Conservation (phyloP, 805 yeast species). For the Candida krabiensis region DNA sequence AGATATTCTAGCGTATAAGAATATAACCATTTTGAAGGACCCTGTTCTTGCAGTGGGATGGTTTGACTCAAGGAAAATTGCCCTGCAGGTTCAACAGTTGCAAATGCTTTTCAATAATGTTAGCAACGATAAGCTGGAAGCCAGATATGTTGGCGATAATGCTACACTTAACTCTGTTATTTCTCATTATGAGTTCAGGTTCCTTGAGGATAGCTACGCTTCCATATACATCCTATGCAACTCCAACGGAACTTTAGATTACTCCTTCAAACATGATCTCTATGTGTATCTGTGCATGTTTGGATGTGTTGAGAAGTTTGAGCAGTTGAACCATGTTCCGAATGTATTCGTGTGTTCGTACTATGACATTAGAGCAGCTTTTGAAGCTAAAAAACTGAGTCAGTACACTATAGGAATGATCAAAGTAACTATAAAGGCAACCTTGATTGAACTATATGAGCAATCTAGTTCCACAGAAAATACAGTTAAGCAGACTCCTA, state of each 20-base stretch:
- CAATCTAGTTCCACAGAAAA: conserved; percentile 1
- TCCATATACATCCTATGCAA: conserved; percentile 18
- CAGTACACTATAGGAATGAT: conserved; percentile 7
- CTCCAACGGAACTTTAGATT: conserved; percentile 1
- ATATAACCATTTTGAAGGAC: conserved; percentile 4
- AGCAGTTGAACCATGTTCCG: conserved; percentile 7
- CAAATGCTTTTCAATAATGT: conserved; percentile 12
- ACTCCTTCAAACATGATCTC: conserved; percentile 16
- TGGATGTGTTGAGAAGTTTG: conserved; percentile 23
- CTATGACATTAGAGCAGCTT: conserved; percentile 36
- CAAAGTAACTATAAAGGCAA: conserved; percentile 20
- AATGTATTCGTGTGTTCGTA: conserved; percentile 30
- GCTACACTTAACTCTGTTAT: conserved; percentile 12
- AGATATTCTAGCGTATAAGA: conserved; percentile 18
- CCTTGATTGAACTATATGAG: conserved; percentile 24
- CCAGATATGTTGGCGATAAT: conserved; percentile 7
- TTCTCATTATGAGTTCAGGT: conserved; percentile 21
- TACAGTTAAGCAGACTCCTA: not conserved
- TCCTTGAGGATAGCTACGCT: conserved; percentile 25
- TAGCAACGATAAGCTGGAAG: conserved; percentile 6
- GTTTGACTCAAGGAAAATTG: conserved; percentile 29
- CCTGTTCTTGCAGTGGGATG: conserved; percentile 26
- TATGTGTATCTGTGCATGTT: conserved; percentile 20
- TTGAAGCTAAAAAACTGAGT: conserved; percentile 26
- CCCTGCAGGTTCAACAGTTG: conserved; percentile 17